phyloP scores from a whole-genome alignment of 1,139 yeast species.

The Debaryomycetaceae sp. region DNA sequence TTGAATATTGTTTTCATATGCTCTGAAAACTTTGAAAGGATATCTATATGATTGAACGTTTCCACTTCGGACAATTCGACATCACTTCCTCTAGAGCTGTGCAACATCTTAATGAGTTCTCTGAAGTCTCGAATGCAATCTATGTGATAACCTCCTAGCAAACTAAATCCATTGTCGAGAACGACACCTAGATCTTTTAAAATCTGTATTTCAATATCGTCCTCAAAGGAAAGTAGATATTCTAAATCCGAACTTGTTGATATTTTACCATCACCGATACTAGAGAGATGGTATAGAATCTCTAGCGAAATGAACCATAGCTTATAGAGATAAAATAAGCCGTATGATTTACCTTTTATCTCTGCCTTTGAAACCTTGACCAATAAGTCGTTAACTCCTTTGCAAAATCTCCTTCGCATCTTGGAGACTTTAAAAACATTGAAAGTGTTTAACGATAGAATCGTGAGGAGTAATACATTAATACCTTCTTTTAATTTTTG shows the following conservation, averaged over 20 bases:
- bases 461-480: conserved; percentile 61
- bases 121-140: conserved; percentile 22
- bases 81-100: conserved; percentile 14
- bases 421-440: conserved; percentile 56
- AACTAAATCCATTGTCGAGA: conserved; percentile 46
- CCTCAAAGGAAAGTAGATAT: conserved; percentile 42
- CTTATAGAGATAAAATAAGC: conserved; percentile 51
- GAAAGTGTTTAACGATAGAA: conserved; percentile 58
- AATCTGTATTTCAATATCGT: conserved; percentile 33
- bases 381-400: conserved; percentile 62
- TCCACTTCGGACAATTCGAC: conserved; percentile 7
- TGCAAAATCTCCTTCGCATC: conserved; percentile 66
- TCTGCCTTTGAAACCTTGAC: conserved; percentile 37
- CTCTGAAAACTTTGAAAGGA: conserved; percentile 22
- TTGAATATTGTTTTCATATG: conserved; percentile 14
- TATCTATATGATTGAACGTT: conserved; percentile 18
- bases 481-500: conserved; percentile 39
- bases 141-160: conserved; percentile 46
- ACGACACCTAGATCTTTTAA: conserved; percentile 29
- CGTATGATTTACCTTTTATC: conserved; percentile 15
- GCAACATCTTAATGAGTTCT: conserved; percentile 26
- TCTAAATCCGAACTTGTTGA: conserved; percentile 46
- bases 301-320: conserved; percentile 64
- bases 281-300: conserved; percentile 57
- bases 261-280: conserved; percentile 59